Conservation (phyloP, 495 filamentous ascomycete genomes). For the Melanomma pulvis-pyrius region DNA sequence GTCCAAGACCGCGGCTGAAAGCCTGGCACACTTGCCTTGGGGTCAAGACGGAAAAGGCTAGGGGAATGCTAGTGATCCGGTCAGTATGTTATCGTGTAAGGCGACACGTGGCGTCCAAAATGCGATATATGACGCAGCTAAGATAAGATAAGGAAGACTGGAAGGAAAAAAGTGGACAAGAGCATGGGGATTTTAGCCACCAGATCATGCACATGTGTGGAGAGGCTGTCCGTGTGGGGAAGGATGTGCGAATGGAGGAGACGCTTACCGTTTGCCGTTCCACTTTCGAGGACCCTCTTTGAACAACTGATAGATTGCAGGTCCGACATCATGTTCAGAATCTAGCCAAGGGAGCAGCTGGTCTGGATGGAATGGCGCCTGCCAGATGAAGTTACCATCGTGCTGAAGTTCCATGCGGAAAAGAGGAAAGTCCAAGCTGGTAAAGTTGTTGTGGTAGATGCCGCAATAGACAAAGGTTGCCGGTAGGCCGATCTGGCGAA, state of each 20-base stretch:
- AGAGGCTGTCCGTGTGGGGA: slow-evolving; percentile 8
- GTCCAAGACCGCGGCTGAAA: slow-evolving; percentile 76
- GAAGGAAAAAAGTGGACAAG: not conserved
- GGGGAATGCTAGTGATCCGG: slow-evolving; percentile 65
- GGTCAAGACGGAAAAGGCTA: slow-evolving; percentile 89
- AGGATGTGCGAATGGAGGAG: not conserved
- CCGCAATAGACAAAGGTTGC: slow-evolving; percentile 94
- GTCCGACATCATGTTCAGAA: slow-evolving; percentile 93
- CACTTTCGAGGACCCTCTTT: slow-evolving; percentile 89
- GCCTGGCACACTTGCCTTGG: slow-evolving; percentile 78
- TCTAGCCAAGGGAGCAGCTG: slow-evolving; percentile 93
- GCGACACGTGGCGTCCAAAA: slow-evolving; percentile 15
- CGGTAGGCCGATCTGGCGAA: slow-evolving; percentile 78
- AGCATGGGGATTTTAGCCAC: slow-evolving; percentile 8
- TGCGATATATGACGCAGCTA: not conserved
- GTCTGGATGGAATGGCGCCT: slow-evolving; percentile 89
- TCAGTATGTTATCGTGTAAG: slow-evolving; percentile 7
- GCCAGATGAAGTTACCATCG: slow-evolving; percentile 89
- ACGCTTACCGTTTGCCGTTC: slow-evolving; percentile 72
- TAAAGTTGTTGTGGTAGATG: slow-evolving; percentile 99
- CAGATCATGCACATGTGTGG: not conserved
- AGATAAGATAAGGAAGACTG: not conserved
- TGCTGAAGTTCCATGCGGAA: slow-evolving; percentile 86
- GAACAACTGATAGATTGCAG: slow-evolving; percentile 92
- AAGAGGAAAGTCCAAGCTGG: slow-evolving; percentile 85